Evolutionary conservation across 2,329 filamentous ascomycete species (phyloP), one percentile per base, ranked within the genome.

Genomic region (Lecanicillium sp.): DNA sequence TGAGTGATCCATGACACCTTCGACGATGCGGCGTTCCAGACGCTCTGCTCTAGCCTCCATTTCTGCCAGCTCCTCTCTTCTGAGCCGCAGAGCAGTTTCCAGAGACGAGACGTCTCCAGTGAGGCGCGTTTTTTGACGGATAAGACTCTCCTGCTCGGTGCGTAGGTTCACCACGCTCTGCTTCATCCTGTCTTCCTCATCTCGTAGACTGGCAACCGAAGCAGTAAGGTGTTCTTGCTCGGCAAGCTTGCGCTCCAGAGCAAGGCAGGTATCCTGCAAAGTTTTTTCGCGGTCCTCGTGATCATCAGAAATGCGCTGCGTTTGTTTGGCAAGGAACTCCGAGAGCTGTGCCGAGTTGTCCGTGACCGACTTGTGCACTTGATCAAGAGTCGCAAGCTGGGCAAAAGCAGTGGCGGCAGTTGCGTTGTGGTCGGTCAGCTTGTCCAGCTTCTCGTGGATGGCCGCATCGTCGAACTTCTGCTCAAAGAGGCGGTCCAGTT

Each of bases 1-100:
- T 17, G 91, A 96, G 63, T 97, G 91, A 58, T 97, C 90, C 70
- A 98, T 94, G 53, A 97, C 88, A 21, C 91, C 90, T 55, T 97
- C 91, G 26, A 98, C 72, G 56, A 98, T 95, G 21, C 93, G 84
- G 44, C 90, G 86, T 69, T 98, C 93, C 20, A 98, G 75, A 3
- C 82, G 80, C 63, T 96, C 90, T 3, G 91, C 93, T 53, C 91
- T 86, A 10, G 78, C 73, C 63, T 97, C 91, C 87, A 98, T 96
- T 21, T 86, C 78, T 38, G 88, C 82, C 51, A 98, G 80, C 68
- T 97, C 93, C 56, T 97, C 91, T 37, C 88, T 86, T 47, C 93
- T 86, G 49, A 97, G 83, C 15, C 85, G 81, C 24, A 97, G 77
- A 1, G 93, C 91, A 8, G 89, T 97, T 63, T 97, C 89, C 2